phyloP scores from a whole-genome alignment of 139 green algal species.

The Chlamydomonas sp. region DNA sequence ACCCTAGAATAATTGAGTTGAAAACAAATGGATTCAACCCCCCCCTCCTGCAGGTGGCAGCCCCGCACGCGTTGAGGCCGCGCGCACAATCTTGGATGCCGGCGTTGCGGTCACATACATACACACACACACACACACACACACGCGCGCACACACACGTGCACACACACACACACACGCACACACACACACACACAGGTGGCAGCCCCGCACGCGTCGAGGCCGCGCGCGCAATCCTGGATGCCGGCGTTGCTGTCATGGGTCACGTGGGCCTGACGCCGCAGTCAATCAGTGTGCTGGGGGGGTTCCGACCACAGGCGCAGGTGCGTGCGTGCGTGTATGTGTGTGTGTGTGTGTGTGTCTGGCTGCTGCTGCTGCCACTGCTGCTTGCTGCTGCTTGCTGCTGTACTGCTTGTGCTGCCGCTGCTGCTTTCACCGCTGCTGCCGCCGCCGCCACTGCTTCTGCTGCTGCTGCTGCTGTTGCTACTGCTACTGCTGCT shows the following conservation, averaged over 20 bases:
- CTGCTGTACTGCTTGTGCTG: too few species aligned
- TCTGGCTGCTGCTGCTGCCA: background rate
- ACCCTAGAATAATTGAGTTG: too few species aligned
- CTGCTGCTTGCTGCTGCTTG: too few species aligned
- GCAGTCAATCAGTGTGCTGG: conserved; percentile 66
- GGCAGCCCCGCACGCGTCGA: conserved; percentile 53
- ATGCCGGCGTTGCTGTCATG: conserved; percentile 95
- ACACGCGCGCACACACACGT: too few species aligned
- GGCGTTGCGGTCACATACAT: conserved; percentile 96
- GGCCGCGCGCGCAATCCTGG: conserved; percentile 69
- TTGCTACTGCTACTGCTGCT: too few species aligned
- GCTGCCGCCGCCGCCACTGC: too few species aligned
- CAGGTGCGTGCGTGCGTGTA: conserved; percentile 32
- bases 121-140: too few species aligned
- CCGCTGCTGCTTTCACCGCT: too few species aligned
- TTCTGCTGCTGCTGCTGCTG: too few species aligned
- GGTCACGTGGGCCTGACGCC: conserved; percentile 94
- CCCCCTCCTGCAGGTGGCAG: conserved; percentile 6
- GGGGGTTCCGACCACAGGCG: conserved; percentile 90
- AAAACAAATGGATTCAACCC: too few species aligned
- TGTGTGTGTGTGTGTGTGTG: background rate
- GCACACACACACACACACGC: too few species aligned
- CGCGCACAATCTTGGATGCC: conserved; percentile 72
- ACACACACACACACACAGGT: too few species aligned
- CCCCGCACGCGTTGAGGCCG: conserved; percentile 55